Conservation (phyloP, 495 filamentous ascomycete genomes). For the Lichenothelia convexa region DNA sequence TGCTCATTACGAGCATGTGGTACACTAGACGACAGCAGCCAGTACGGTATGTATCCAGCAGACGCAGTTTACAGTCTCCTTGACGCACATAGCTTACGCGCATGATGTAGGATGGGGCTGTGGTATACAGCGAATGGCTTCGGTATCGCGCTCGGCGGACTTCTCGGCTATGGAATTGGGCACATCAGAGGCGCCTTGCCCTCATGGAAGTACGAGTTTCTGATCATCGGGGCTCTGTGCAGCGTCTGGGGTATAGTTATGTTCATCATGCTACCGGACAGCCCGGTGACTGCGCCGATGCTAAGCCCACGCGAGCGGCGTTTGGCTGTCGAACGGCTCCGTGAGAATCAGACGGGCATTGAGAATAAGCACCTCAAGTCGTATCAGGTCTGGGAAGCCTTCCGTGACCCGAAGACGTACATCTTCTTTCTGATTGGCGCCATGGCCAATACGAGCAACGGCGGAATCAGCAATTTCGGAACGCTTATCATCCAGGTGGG, state of each 20-base stretch:
- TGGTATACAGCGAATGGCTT: constrained; percentile 44
- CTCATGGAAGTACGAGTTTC: constrained; percentile 32
- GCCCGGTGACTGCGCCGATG: constrained; percentile 10
- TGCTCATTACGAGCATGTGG: constrained; percentile 28
- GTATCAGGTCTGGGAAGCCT: constrained; percentile 38
- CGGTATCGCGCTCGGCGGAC: constrained; percentile 38
- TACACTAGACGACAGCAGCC: constrained; percentile 40
- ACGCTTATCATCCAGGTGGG: constrained; percentile 41
- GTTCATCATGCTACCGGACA: constrained; percentile 12
- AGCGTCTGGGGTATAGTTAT: constrained; percentile 24
- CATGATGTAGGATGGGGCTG: constrained; percentile 36
- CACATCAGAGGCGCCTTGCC: constrained; percentile 11
- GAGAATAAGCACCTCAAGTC: constrained; percentile 28
- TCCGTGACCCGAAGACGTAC: constrained; percentile 42
- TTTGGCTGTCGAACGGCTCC: constrained; percentile 9
- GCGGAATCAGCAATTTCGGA: constrained; percentile 39
- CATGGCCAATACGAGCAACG: constrained; percentile 34
- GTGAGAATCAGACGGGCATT: constrained; percentile 11
- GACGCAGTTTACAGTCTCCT: too few species aligned
- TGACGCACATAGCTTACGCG: too few species aligned
- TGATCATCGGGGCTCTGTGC: constrained; percentile 21
- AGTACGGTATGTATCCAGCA: too few species aligned
- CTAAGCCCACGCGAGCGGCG: constrained; percentile 7
- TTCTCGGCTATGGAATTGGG: constrained; percentile 36
- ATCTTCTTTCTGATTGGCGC: constrained; percentile 43